Percentiles rank a stretch among this genome's conserved stretches.
phyloP scores from a whole-genome alignment of 306 rosid genomes.

The Spatholobus suberectus region DNA sequence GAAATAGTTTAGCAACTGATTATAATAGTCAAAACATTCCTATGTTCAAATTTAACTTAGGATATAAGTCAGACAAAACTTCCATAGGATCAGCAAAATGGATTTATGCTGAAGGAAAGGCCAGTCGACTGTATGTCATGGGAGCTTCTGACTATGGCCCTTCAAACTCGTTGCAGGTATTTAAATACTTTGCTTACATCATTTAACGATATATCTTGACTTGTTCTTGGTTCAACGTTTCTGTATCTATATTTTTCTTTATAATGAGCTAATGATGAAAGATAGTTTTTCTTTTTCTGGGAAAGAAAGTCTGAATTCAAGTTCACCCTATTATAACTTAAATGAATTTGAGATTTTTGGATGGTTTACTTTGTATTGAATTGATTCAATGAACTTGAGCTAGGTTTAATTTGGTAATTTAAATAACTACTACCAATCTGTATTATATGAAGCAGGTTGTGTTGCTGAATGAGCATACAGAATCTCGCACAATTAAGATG shows the following conservation, averaged over 20 bases:
- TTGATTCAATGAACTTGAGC: neutral
- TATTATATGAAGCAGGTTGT: conserved; percentile 61
- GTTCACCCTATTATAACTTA: neutral
- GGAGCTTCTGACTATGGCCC: conserved; percentile 63
- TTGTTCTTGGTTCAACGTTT: neutral
- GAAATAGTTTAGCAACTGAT: conserved; percentile 47
- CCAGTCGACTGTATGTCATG: conserved; percentile 72
- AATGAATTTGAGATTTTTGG: neutral
- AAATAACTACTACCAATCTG: neutral
- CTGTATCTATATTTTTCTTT: neutral
- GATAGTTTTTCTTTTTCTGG: neutral
- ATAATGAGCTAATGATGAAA: conserved; percentile 10
- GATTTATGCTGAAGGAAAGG: conserved; percentile 79
- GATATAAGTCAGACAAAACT: conserved; percentile 77
- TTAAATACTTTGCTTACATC: conserved; percentile 20
- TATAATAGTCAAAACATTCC: conserved; percentile 58
- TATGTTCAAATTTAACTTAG: conserved; percentile 74
- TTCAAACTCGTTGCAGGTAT: conserved; percentile 73
- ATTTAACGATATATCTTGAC: neutral
- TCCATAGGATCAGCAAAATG: conserved; percentile 75
- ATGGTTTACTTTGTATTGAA: neutral
- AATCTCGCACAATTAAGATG: conserved; percentile 73
- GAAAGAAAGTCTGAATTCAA: neutral
- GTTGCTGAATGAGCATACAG: conserved; percentile 78
- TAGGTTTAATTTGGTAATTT: neutral